Percentiles rank a stretch among this genome's conserved stretches.
phyloP scores from a whole-genome alignment of 2,329 filamentous ascomycete genomes.

The Scedosporium dehoogii region DNA sequence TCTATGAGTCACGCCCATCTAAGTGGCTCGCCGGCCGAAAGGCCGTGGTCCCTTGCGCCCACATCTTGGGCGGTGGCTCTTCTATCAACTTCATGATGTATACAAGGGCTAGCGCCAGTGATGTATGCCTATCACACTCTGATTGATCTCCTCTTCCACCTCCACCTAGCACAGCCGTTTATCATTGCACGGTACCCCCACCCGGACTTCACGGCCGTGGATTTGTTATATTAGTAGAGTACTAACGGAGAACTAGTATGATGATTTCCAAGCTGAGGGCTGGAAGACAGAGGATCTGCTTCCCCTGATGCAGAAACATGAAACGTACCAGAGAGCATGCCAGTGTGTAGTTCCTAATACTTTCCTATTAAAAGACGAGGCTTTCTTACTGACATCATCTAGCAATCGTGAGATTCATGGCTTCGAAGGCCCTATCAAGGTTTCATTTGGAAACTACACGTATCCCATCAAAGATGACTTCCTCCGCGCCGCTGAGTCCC shows the following conservation, averaged over 20 bases:
- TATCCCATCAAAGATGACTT: constrained; percentile 80
- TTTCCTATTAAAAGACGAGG: background rate
- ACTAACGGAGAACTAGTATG: constrained; percentile 50
- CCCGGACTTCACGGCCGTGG: background rate
- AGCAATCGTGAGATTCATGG: constrained; percentile 54
- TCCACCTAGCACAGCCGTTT: constrained; percentile 44
- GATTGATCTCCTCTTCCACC: background rate
- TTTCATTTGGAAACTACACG: constrained; percentile 71
- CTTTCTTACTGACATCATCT: background rate
- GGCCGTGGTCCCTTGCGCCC: constrained; percentile 65
- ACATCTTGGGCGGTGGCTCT: constrained; percentile 62
- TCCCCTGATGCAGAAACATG: constrained; percentile 70
- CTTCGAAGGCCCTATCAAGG: constrained; percentile 72
- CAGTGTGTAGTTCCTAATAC: constrained; percentile 20
- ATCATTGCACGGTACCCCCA: constrained; percentile 20
- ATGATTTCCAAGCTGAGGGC: constrained; percentile 72
- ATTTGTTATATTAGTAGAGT: background rate
- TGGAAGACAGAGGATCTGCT: constrained; percentile 68
- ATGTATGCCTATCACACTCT: background rate
- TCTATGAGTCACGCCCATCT: constrained; percentile 69
- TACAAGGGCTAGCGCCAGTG: constrained; percentile 10
- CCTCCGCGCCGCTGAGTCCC: constrained; percentile 59
- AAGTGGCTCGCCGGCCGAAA: constrained; percentile 61
- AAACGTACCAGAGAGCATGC: constrained; percentile 61
- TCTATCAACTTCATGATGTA: constrained; percentile 69